Evolutionary conservation across 305 asterid species (phyloP).

Genomic region (Fraxinus sp.): DNA sequence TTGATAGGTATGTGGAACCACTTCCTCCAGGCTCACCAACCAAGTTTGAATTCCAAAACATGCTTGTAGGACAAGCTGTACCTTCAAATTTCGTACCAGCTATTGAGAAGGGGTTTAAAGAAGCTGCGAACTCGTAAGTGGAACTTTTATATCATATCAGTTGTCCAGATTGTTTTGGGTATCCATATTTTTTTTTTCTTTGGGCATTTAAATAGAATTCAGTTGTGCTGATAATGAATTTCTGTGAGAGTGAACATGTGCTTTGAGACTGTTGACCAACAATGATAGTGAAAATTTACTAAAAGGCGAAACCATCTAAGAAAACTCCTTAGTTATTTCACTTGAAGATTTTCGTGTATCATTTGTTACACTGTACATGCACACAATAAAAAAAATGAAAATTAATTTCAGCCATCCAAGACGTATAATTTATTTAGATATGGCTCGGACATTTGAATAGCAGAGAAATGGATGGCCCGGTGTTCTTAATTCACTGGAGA

Average conservation of each 20-base stretch:
- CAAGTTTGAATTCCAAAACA: constrained; percentile 83
- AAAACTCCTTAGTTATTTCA: background rate
- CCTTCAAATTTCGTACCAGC: constrained; percentile 92
- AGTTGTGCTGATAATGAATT: background rate
- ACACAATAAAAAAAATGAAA: background rate
- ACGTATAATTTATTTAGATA: background rate
- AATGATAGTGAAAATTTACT: background rate
- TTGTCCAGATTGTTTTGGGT: background rate
- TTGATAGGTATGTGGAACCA: constrained; percentile 80
- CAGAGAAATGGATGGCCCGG: background rate
- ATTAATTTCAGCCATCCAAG: background rate
- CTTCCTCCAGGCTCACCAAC: constrained; percentile 71
- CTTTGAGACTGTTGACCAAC: background rate
- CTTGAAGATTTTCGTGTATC: background rate
- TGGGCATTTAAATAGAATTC: background rate
- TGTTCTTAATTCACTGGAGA: background rate
- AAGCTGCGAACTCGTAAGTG: constrained; percentile 97
- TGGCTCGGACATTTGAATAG: background rate
- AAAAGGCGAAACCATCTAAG: background rate
- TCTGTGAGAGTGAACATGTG: background rate
- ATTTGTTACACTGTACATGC: background rate
- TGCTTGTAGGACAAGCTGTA: constrained; percentile 83
- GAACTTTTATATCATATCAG: constrained; percentile 12
- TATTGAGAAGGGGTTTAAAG: constrained; percentile 93
- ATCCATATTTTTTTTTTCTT: background rate